Base-by-base conservation (phyloP, 169 alveolate genomes). In the Eimeria tenella region DNA sequence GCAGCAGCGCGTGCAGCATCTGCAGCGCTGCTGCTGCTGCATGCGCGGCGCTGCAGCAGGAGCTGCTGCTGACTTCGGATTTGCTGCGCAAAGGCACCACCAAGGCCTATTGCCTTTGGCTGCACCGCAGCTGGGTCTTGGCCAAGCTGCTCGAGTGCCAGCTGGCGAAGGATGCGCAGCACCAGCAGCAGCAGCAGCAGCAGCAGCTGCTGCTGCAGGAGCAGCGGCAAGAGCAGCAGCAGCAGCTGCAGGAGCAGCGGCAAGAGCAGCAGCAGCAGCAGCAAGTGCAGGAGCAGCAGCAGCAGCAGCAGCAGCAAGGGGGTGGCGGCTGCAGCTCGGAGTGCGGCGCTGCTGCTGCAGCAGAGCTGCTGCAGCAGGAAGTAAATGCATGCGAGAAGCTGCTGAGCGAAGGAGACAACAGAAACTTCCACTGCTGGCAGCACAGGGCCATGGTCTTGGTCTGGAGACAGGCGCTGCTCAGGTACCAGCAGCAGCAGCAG, bases 391-490 rank as follows among this genome's bases (percentile, higher is more conserved):
- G 93, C 42, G 86, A 52, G 25, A 3, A 50, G 93, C 52, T 65
- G 50, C 83, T 90, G 65, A 19, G 49, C 42, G 75, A 75, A 15
- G 60, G 15, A 5, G 94, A 90, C 84, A 56, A 60, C 58, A 42
- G 94, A 11, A 90, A 90, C 68, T 90, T 77, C 65, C 94, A 90
- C 71, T 74, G 90, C 73, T 90, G 94, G 94, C 90, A 77, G 49
- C 73, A 90, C 84, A 11, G 90, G 25, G 4, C 58, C 15, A 56
- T 52, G 71, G 15, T 60, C 5, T 4, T 25, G 42, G 68, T 84
- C 7, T 90, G 94, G 94, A 6, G 11, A 13, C 19, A 19, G 19
- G 62, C 86, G 1, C 65, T 50, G 0, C n/a, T n/a, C n/a, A n/a
- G n/a, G n/a, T n/a, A n/a, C n/a, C n/a, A n/a, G n/a, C n/a, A n/a